Conservation (phyloP, 2,329 filamentous ascomycete species). For the Cladosporium colombiae region DNA sequence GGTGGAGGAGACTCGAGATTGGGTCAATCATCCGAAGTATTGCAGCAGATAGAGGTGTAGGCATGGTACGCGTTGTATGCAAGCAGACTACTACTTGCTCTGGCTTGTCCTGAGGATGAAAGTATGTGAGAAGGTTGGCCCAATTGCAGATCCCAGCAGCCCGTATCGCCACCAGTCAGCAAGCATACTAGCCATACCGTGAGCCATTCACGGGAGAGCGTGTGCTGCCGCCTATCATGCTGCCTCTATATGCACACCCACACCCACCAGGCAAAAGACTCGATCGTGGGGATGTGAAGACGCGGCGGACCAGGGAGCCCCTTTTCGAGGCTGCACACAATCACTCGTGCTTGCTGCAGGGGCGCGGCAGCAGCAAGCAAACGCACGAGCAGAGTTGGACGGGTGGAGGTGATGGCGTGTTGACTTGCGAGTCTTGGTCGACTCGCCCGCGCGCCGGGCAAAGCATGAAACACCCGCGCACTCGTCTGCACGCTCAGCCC, state of each 20-base stretch:
- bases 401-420: neutral
- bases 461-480: constrained; percentile 4
- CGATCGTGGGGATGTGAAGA: constrained; percentile 9
- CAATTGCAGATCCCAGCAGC: neutral
- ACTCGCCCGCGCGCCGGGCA: neutral
- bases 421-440: neutral
- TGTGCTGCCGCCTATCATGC: neutral
- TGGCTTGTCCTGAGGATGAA: neutral
- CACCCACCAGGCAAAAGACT: neutral
- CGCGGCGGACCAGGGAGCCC: constrained; percentile 2
- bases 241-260: no score
- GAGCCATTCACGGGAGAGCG: neutral
- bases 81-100: neutral
- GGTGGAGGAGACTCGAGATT: neutral
- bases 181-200: neutral
- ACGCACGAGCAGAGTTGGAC: constrained; percentile 4
- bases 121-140: neutral
- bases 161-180: neutral
- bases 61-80: neutral
- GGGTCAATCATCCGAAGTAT: neutral
- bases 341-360: neutral
- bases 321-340: neutral
- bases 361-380: neutral
- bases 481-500: constrained; percentile 1
- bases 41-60: neutral